Conservation (phyloP, 352 stramenopile species). For the Pseudoperonospora humuli region DNA sequence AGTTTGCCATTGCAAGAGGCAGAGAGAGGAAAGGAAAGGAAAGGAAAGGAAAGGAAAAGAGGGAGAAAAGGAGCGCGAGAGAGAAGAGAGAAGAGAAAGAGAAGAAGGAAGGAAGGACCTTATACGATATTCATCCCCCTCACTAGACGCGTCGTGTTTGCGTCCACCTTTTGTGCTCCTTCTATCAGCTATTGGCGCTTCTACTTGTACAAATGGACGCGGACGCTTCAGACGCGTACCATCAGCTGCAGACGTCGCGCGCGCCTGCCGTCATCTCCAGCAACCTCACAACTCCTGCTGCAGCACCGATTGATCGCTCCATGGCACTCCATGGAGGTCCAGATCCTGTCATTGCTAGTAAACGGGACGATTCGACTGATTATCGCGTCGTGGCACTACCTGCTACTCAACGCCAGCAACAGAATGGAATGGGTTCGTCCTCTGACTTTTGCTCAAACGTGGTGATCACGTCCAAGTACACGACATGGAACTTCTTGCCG, state of each 20-base stretch:
- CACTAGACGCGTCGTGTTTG: no score
- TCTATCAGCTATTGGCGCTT: no score
- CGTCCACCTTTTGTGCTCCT: no score
- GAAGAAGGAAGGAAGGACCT: not conserved
- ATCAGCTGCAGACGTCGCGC: slow-evolving; percentile 28
- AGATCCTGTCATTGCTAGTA: slow-evolving; percentile 9
- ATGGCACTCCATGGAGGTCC: slow-evolving; percentile 11
- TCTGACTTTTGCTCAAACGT: slow-evolving; percentile 70
- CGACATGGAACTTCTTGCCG: slow-evolving; percentile 82
- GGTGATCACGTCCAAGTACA: slow-evolving; percentile 90
- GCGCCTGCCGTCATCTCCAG: no score
- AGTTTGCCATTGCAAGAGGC: not conserved
- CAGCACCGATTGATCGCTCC: slow-evolving; percentile 5
- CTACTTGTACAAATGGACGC: slow-evolving; percentile 18
- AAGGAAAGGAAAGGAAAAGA: not conserved
- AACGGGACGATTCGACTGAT: slow-evolving; percentile 24
- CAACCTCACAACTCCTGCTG: no score
- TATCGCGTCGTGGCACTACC: slow-evolving; percentile 53
- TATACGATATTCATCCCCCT: no score
- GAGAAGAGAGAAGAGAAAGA: not conserved
- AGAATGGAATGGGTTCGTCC: slow-evolving; percentile 2
- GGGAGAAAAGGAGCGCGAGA: no score
- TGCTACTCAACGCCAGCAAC: slow-evolving; percentile 14
- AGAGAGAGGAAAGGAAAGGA: not conserved
- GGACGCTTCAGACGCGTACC: slow-evolving; percentile 23